Base-by-base conservation (phyloP, 208 protist genomes). In the Giardia muris region DNA sequence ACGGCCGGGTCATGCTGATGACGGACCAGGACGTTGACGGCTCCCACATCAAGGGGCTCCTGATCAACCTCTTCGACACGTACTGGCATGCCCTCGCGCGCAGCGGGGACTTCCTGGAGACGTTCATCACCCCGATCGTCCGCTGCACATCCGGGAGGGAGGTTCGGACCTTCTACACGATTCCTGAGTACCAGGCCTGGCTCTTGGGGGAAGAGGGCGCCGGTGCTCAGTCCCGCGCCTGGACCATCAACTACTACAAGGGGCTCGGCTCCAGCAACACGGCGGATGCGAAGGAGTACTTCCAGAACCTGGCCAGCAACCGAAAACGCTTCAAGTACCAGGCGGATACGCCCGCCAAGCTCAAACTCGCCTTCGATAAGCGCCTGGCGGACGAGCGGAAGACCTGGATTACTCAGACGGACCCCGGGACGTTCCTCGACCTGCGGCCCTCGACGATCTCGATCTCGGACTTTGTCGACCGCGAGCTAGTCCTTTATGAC, bases 1-100 rank as follows among this genome's bases (percentile, higher is more conserved):
- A 99, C 95, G 99, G 99, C 2, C 96, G 97, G 90, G 93, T 99
- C 46, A 99, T 99, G 98, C 99, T 99, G 92, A 99, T 99, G 99
- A 97, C 98, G 2, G 99, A 99, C 96, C 98, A 99, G 95, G 99
- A 99, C 96, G 96, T 98, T 94, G 99, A 99, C 94, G 99, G 99
- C 30, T 99, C 98, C 57, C 99, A 99, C 95, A 99, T 99, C 94
- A 99, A 99, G 94, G 99, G 99, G 19, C 95, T 99, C 3, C 94
- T 99, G 44, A 99, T 99, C 94, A 99, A 99, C 95, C 97, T 99
- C 90, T 96, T 99, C 57, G 98, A 99, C 67, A 86, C 30, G 0
- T 99, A 98, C 95, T 99, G 98, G 98, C 98, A 98, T 2, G 94
- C 95, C 10, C 95, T 99, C 48, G 94, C 99, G 1, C 95, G 97